Conservation (phyloP, 2,329 filamentous ascomycete species). For the Emericellopsis atlantica region DNA sequence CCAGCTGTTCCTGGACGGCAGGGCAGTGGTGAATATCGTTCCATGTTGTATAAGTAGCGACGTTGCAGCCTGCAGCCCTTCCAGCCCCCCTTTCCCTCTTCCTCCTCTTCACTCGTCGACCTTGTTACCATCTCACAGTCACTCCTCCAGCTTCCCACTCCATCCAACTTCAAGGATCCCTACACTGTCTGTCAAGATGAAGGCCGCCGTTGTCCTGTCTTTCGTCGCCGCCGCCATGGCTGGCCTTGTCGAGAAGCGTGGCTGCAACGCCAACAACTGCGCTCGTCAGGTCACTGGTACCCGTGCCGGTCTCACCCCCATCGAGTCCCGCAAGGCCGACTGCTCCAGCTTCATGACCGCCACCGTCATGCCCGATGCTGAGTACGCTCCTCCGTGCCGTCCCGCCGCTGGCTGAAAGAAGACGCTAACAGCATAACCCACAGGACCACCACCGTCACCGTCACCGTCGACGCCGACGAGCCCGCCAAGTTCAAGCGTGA, state of each 20-base stretch:
- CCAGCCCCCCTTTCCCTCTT: constrained; percentile 2
- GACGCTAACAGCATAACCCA: neutral
- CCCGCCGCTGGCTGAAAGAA: neutral
- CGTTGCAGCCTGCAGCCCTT: neutral
- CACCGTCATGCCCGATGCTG: constrained; percentile 24
- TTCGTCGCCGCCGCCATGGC: constrained; percentile 22
- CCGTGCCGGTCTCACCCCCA: constrained; percentile 18
- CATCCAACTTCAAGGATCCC: neutral
- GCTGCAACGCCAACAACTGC: constrained; percentile 31
- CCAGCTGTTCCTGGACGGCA: too few species aligned
- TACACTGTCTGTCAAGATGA: constrained; percentile 20
- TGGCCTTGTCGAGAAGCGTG: constrained; percentile 19
- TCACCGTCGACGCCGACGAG: constrained; percentile 20
- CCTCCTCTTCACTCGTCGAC: neutral
- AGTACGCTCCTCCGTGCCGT: constrained; percentile 15
- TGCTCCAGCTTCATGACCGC: constrained; percentile 27
- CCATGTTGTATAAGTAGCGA: neutral
- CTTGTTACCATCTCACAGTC: constrained; percentile 2
- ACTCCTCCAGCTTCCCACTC: constrained; percentile 2
- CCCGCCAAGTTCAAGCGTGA: constrained; percentile 14
- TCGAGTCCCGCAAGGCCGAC: constrained; percentile 21
- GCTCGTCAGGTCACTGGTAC: constrained; percentile 31
- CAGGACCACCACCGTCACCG: constrained; percentile 23
- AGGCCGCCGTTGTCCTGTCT: constrained; percentile 23
- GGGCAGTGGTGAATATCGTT: neutral